Evolutionary conservation across 441 rosid genomes (phyloP).

Genomic region (Populus hybrid): DNA sequence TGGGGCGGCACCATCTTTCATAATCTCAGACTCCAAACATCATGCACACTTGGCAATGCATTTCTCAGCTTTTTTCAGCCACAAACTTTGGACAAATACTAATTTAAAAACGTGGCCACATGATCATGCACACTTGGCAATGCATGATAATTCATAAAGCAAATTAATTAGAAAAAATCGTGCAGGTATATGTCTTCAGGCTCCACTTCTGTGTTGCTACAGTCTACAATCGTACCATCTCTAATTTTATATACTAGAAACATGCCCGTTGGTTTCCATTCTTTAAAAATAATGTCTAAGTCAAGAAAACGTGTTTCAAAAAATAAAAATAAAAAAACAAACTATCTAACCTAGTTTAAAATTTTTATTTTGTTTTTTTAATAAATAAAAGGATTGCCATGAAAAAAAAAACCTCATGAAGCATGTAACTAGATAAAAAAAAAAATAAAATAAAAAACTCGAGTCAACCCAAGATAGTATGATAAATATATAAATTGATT

Average conservation of each 20-base stretch:
- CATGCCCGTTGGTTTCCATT: too few species aligned
- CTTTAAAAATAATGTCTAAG: too few species aligned
- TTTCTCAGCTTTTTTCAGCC: not conserved
- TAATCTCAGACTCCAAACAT: too few species aligned
- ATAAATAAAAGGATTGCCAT: too few species aligned
- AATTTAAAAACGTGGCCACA: not conserved
- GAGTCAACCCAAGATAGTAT: too few species aligned
- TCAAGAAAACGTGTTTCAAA: too few species aligned
- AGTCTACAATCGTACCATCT: constrained; percentile 5
- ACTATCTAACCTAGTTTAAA: too few species aligned
- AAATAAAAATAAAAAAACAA: too few species aligned
- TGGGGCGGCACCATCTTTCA: constrained; percentile 11
- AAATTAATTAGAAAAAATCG: not conserved
- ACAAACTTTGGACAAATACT: not conserved
- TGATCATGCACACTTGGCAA: not conserved
- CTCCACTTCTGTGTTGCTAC: constrained; percentile 6
- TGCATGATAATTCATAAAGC: not conserved
- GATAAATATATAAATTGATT: too few species aligned
- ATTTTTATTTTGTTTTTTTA: too few species aligned
- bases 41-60: not conserved
- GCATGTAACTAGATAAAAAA: too few species aligned
- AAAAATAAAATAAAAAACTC: fast-evolving
- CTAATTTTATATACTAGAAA: not conserved
- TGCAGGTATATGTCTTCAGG: not conserved
- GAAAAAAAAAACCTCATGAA: too few species aligned